Percentiles rank a stretch among this genome's conserved stretches.
phyloP scores from a whole-genome alignment of 768 basidiomycete genomes.

The Podaxis sp. region DNA sequence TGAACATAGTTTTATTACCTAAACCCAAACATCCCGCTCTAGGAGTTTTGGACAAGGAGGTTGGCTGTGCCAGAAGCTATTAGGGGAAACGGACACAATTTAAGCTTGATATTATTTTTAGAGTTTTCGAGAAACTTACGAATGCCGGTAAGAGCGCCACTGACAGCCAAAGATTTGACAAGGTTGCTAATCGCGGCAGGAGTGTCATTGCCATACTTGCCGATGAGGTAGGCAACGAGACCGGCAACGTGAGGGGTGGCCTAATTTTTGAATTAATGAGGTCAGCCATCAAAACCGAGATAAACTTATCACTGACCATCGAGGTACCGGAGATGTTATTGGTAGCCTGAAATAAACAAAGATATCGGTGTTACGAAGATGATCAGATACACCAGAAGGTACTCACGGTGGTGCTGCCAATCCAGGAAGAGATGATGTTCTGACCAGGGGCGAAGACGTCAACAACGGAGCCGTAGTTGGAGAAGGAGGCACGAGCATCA shows the following conservation, averaged over 20 bases:
- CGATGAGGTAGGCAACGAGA: slow-evolving; percentile 34
- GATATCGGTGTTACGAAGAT: not conserved
- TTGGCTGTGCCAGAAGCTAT: not conserved
- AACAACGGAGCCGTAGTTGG: slow-evolving; percentile 34
- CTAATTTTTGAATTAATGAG: not conserved
- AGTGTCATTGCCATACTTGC: slow-evolving; percentile 26
- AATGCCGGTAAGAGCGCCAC: slow-evolving; percentile 26
- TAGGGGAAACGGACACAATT: not conserved
- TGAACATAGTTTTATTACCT: not conserved
- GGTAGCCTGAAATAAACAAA: slow-evolving; percentile 22
- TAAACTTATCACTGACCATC: slow-evolving; percentile 19
- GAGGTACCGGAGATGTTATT: slow-evolving; percentile 27
- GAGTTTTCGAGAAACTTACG: slow-evolving; percentile 20
- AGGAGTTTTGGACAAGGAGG: not conserved
- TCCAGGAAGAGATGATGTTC: slow-evolving; percentile 29
- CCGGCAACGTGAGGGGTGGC: slow-evolving; percentile 39
- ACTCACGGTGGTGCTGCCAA: slow-evolving; percentile 22
- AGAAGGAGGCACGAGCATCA: slow-evolving; percentile 28
- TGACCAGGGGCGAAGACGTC: slow-evolving; percentile 37
- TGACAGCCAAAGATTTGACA: slow-evolving; percentile 25
- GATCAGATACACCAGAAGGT: not conserved
- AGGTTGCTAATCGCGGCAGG: slow-evolving; percentile 26
- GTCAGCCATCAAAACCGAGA: not conserved
- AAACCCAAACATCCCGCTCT: not conserved
- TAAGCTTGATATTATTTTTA: not conserved